Base-by-base conservation (phyloP, 225 moss, liverwort and hornwort species). In the Pseudisothecium myosuroides region DNA sequence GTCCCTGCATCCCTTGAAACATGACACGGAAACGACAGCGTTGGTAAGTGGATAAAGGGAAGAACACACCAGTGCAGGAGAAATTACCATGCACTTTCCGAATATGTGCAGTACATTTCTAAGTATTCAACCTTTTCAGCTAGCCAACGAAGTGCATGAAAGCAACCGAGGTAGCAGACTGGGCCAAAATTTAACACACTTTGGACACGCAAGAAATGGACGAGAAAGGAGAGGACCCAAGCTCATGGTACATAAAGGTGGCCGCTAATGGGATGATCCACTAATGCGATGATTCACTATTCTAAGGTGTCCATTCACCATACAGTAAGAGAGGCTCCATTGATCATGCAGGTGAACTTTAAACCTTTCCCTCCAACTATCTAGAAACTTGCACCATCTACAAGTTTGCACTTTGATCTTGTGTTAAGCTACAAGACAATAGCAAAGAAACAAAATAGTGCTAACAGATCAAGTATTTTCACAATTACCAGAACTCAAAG, bases 1-100 rank as follows among this genome's bases (percentile, higher is more conserved):
- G 88, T 43, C 90, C 92, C 82, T 87, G 92, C 52, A 83, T 80
- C 88, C 81, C 77, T 88, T 86, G 83, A 85, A 93, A 21, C 68
- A 76, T 68, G 27, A 69, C 64, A 81, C 34, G 69, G 41, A 74
- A 88, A 83, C 62, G 61, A 75, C 64, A 11, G 17, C 76, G 85
- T 62, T 65, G 86, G 71, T 32, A 56, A 69, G 26, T 76, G 45
- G 32, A 65, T 66, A 65, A 59, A 39, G 28, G 20, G 20, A 60
- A 68, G 49, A 52, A 86, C 62, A 81, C 60, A 47, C 36, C 56
- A 31, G 16, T 45, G n/a, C 36, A 76, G 22, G 84, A 28, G 15
- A 83, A 87, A 83, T 58, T 65, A 43, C 73, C 85, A 68, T 50
- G 29, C 64, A 50, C n/a, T n/a, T n/a, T n/a, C n/a, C n/a, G n/a